A percentile compares a stretch with the other conserved stretches of the same genome.
Conservation (phyloP, 805 yeast species). For the Candida xyloterini region DNA sequence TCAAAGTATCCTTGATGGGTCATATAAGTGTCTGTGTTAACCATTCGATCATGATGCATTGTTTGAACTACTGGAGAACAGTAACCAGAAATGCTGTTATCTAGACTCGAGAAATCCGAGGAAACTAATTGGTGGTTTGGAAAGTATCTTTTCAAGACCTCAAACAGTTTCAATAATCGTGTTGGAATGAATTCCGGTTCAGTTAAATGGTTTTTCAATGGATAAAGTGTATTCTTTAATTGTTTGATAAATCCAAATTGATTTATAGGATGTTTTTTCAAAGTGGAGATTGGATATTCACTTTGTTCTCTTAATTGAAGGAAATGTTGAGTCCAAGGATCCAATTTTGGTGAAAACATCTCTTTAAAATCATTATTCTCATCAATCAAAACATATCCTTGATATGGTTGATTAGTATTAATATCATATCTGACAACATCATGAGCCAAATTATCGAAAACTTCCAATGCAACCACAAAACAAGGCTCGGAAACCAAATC, state of each 20-base stretch:
- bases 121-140: constrained; percentile 74
- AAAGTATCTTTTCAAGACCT: constrained; percentile 57
- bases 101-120: constrained; percentile 61
- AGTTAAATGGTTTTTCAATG: constrained; percentile 63
- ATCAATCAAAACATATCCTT: constrained; percentile 75
- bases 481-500: constrained; percentile 59
- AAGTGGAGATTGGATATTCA: constrained; percentile 30
- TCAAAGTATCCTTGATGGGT: constrained; percentile 84
- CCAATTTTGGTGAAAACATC: constrained; percentile 61
- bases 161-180: constrained; percentile 60
- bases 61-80: constrained; percentile 82
- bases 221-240: constrained; percentile 51
- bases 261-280: constrained; percentile 55
- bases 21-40: constrained; percentile 72
- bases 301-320: constrained; percentile 54
- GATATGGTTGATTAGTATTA: constrained; percentile 61
- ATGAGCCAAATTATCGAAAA: constrained; percentile 80
- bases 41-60: constrained; percentile 60
- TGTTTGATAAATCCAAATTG: constrained; percentile 43
- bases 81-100: constrained; percentile 53
- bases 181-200: constrained; percentile 85
- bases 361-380: constrained; percentile 73
- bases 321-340: constrained; percentile 52
- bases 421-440: constrained; percentile 77
- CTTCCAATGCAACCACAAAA: constrained; percentile 76